These are phyloP conservation scores for Thuja plicata DNA, from an alignment of 83 land plant genomes.

Conservation along the genomic window DNA sequence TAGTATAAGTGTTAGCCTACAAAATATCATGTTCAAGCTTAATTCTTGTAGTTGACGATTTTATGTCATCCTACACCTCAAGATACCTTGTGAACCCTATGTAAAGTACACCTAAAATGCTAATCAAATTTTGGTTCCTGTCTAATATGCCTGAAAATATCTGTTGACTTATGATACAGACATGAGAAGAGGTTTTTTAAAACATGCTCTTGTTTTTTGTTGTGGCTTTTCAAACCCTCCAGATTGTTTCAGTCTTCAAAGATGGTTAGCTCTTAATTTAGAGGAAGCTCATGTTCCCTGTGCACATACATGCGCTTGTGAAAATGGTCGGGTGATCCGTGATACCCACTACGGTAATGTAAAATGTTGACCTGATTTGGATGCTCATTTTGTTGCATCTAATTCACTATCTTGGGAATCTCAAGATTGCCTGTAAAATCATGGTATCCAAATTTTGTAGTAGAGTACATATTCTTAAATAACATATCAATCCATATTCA, in stretches of 20 bases:
- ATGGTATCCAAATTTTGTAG: neutral
- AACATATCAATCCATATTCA: neutral
- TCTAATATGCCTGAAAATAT: neutral
- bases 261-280: neutral
- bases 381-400: no score
- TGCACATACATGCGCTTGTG: no score
- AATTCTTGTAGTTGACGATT: no score
- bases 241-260: neutral
- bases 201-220: no score
- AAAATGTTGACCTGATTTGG: no score
- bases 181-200: no score
- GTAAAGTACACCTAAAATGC: neutral
- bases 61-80: no score
- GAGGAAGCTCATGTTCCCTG: neutral
- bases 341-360: no score
- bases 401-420: neutral
- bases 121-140: neutral
- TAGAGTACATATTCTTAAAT: neutral
- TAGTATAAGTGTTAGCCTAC: no score
- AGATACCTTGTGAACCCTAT: no score
- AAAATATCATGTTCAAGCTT: no score
- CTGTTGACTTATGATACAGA: neutral
- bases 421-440: neutral
- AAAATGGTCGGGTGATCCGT: no score
- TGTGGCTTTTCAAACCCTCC: neutral